A percentile compares a stretch with the other conserved stretches of the same genome.
Evolutionary conservation across 768 basidiomycete genomes (phyloP).

Genomic region (Suillus subalutaceus): DNA sequence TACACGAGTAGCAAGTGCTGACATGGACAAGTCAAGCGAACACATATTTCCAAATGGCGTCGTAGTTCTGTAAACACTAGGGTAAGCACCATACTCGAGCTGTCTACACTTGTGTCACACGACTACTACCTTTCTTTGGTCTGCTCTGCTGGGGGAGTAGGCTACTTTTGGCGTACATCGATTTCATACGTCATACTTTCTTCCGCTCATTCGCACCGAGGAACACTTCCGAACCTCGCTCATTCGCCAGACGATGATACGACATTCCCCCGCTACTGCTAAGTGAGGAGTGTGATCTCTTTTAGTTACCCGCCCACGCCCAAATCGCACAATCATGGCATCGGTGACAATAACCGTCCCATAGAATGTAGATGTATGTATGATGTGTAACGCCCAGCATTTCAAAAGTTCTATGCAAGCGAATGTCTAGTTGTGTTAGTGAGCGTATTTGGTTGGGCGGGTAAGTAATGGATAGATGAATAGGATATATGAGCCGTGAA

Average conservation of each 20-base stretch:
- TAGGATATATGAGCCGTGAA: background rate
- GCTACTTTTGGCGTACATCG: background rate
- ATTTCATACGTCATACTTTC: background rate
- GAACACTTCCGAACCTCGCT: background rate
- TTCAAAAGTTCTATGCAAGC: background rate
- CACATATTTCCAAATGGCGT: background rate
- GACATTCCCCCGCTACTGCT: background rate
- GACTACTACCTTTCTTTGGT: background rate
- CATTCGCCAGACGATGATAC: background rate
- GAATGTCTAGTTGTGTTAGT: background rate
- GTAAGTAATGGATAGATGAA: constrained; percentile 1
- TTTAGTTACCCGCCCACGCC: background rate
- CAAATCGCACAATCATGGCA: background rate
- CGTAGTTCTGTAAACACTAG: background rate
- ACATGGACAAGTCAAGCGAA: too few species aligned
- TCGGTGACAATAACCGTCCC: background rate
- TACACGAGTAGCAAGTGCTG: background rate
- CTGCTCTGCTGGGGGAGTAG: background rate
- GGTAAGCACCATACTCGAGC: too few species aligned
- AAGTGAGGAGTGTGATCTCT: background rate
- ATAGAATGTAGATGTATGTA: background rate
- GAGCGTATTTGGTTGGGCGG: background rate
- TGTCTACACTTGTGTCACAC: background rate
- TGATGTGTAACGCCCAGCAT: background rate
- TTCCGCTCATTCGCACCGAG: background rate